A percentile compares a stretch with the other conserved stretches of the same genome.
phyloP scores from a whole-genome alignment of 345 rosid genomes.

The Turritis glabra region DNA sequence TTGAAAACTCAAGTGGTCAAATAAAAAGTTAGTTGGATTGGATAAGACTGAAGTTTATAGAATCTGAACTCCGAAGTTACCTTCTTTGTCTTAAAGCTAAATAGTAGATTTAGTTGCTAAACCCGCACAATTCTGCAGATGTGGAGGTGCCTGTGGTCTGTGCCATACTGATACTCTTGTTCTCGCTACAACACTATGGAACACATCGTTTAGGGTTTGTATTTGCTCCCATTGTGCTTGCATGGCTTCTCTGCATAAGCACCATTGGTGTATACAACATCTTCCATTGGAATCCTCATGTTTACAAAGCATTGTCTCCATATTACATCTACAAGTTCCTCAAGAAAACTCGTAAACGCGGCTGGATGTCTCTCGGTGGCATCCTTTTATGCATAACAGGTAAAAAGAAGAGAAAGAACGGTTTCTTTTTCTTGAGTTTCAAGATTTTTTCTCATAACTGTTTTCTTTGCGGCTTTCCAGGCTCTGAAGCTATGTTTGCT shows the following conservation, averaged over 20 bases:
- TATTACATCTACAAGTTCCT: constrained; percentile 87
- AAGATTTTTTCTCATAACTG: background rate
- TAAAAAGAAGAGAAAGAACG: constrained; percentile 4
- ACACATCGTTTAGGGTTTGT: constrained; percentile 83
- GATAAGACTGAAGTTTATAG: constrained; percentile 28
- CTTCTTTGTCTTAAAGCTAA: constrained; percentile 14
- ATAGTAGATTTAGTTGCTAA: no score
- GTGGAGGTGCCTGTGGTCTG: constrained; percentile 83
- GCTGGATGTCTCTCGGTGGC: constrained; percentile 99
- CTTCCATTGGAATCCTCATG: constrained; percentile 85
- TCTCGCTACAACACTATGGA: constrained; percentile 83
- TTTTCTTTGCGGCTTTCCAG: constrained; percentile 37
- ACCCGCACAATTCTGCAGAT: constrained; percentile 50
- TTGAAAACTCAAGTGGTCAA: constrained; percentile 35
- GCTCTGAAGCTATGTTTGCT: constrained; percentile 99
- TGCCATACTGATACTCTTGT: constrained; percentile 63
- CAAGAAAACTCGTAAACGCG: constrained; percentile 81
- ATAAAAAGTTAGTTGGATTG: constrained; percentile 4
- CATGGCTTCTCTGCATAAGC: constrained; percentile 88
- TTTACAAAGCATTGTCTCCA: constrained; percentile 94
- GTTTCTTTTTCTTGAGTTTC: background rate
- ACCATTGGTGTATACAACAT: constrained; percentile 87
- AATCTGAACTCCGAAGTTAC: constrained; percentile 2
- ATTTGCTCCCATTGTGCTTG: constrained; percentile 77
- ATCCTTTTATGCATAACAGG: constrained; percentile 94